These are phyloP conservation scores for Cucumis cinereus DNA, from an alignment of 306 rosid genomes.

Conservation along the genomic window DNA sequence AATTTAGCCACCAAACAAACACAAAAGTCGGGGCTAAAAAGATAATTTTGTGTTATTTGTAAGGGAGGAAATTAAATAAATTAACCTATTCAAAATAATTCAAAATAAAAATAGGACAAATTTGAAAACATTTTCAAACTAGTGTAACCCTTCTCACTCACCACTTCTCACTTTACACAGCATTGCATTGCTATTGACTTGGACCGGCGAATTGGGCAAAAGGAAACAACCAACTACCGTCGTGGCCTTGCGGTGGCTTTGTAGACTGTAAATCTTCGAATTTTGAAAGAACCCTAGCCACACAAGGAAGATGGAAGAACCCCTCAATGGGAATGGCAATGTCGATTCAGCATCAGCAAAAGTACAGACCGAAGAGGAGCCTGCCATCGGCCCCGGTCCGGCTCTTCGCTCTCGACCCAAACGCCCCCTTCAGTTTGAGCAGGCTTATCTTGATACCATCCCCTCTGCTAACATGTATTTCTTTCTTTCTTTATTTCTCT, in stretches of 20 bases:
- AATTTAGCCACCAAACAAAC: too few relatives aligned
- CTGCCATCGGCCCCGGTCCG: constrained; percentile 64
- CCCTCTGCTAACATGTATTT: constrained; percentile 80
- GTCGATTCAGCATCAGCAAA: constrained; percentile 8
- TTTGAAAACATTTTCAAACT: background rate
- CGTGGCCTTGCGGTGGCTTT: background rate
- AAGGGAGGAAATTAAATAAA: too few relatives aligned
- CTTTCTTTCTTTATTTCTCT: too few relatives aligned
- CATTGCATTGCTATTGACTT: background rate
- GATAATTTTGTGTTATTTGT: too few relatives aligned
- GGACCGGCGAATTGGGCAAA: background rate
- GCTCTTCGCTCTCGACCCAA: constrained; percentile 68
- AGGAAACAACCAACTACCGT: background rate
- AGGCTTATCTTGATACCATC: constrained; percentile 76
- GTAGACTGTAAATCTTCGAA: background rate
- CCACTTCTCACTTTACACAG: too few relatives aligned
- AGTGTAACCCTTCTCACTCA: background rate
- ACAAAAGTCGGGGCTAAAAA: too few relatives aligned
- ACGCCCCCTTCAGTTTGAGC: constrained; percentile 96
- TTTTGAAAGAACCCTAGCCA: background rate
- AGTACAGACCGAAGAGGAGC: constrained; percentile 35
- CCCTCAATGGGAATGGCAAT: constrained; percentile 15
- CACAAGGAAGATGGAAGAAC: constrained; percentile 15
- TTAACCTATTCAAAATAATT: too few relatives aligned
- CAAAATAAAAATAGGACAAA: too few relatives aligned